Conservation (phyloP, 352 stramenopile species). For the Phytophthora sp. region DNA sequence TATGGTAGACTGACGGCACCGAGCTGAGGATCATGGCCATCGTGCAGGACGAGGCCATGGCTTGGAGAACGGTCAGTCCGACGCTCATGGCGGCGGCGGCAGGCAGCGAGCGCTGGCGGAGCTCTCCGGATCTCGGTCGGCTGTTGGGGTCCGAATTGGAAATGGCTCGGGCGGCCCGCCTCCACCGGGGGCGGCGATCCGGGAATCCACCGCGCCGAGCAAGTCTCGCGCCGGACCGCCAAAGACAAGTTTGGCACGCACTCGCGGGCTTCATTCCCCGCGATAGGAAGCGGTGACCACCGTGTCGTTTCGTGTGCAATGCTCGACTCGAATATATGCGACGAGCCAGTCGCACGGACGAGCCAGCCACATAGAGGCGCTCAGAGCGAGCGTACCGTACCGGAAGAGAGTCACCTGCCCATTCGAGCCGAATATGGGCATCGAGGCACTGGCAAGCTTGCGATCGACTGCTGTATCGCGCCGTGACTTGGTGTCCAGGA, state of each 20-base stretch:
- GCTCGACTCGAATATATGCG: conserved; percentile 26
- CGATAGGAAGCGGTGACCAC: conserved; percentile 6
- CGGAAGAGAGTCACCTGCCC: no score
- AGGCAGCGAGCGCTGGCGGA: not conserved
- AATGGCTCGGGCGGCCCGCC: conserved; percentile 6
- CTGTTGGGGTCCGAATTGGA: conserved; percentile 14
- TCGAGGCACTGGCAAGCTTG: no score
- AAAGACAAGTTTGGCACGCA: conserved; percentile 21
- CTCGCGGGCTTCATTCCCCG: conserved; percentile 6
- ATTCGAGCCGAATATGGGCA: no score
- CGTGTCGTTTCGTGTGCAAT: conserved; percentile 11
- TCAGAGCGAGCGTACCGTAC: conserved; percentile 5
- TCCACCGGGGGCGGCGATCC: conserved; percentile 1
- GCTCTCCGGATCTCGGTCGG: conserved; percentile 6
- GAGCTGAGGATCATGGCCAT: conserved; percentile 39
- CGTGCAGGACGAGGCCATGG: conserved; percentile 37
- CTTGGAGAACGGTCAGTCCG: conserved; percentile 32
- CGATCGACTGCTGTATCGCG: no score
- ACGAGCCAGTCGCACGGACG: conserved; percentile 7
- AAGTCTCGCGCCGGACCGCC: conserved; percentile 2
- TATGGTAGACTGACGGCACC: conserved; percentile 35
- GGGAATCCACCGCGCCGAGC: conserved; percentile 1
- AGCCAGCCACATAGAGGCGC: not conserved
- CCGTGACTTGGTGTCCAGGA: no score
- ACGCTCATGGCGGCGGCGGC: conserved; percentile 16